Evolutionary conservation across 352 stramenopile species (phyloP), one percentile per base, ranked within the genome.

Genomic region (Pythium utonaiense): DNA sequence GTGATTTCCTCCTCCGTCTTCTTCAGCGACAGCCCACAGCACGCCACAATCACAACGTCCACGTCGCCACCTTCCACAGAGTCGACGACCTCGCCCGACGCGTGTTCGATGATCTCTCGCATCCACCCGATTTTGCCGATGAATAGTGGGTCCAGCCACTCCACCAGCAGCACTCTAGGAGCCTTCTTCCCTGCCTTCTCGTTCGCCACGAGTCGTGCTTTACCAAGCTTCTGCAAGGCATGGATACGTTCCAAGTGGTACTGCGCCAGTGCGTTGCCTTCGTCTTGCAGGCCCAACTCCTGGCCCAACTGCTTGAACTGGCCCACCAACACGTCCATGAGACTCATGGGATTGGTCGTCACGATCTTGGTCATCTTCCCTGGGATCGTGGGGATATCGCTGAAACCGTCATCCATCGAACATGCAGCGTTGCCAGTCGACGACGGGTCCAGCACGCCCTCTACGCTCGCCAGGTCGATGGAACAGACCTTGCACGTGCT

Each of bases 131-230:
- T 73, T 3, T 73, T 79, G 25, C 75, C 81, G 13, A 88, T 54
- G 25, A 88, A 89, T 40, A 91, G 57, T 36, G 81, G 81, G 22
- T 88, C 75, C n/a, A 87, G 69, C 81, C 81, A 91, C 64, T 91
- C 81, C 42, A 91, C 67, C 60, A 91, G 69, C 24, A 87, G 42
- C 54, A 89, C 77, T 8, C 62, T 64, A 1, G 67, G 69, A 31
- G 53, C 52, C n/a, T 49, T 49, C 8, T 53, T 56, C 4, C 40
- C 60, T 5, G 40, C 49, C 0, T 14, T 47, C 17, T 25, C 62
- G 10, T 62, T 56, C 7, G 64, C 64, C 1, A 19, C 24, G 28
- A 38, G 38, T 0, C 73, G 52, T 14, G 24, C 14, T 12, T 70
- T 34, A 0, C 69, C 70, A 21, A 70, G 34, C 16, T 51, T 24